These are phyloP conservation scores for Pseudogymnoascus sp. DNA, from an alignment of 2,329 filamentous ascomycete genomes.

Conservation along the genomic window DNA sequence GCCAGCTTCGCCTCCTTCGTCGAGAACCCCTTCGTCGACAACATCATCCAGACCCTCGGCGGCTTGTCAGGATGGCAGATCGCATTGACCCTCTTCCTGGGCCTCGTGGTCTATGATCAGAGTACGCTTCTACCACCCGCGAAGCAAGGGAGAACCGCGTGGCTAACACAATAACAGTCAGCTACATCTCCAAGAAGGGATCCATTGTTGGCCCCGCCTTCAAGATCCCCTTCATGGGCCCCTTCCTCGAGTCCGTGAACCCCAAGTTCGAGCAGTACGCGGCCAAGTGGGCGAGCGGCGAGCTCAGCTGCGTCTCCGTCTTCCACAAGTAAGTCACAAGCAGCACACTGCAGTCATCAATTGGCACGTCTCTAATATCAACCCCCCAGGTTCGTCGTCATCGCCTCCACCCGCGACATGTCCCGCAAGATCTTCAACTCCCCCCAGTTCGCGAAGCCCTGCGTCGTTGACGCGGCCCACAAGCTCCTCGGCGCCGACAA, in stretches of 20 bases:
- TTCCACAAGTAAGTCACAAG: conserved; percentile 79
- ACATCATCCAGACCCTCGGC: conserved; percentile 1
- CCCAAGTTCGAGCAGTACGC: conserved; percentile 89
- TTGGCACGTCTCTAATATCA: background rate
- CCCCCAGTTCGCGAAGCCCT: conserved; percentile 84
- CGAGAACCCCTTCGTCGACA: background rate
- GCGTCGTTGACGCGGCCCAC: conserved; percentile 86
- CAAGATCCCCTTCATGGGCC: conserved; percentile 87
- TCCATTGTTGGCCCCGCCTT: conserved; percentile 64
- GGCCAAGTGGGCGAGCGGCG: conserved; percentile 84
- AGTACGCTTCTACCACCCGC: conserved; percentile 46
- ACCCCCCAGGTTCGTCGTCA: conserved; percentile 78
- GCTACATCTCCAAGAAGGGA: conserved; percentile 68
- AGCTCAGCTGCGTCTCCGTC: conserved; percentile 92
- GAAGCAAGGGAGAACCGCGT: conserved; percentile 5
- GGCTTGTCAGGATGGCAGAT: conserved; percentile 58
- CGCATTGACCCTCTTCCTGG: conserved; percentile 59
- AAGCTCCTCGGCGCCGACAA: conserved; percentile 88
- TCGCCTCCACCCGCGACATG: conserved; percentile 90
- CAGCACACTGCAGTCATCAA: background rate
- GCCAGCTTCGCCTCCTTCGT: conserved; percentile 26
- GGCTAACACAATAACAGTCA: conserved; percentile 42
- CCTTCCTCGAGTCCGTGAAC: conserved; percentile 85
- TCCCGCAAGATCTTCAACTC: conserved; percentile 96
- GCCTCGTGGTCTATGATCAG: conserved; percentile 81